Evolutionary conservation across 2,329 filamentous ascomycete genomes (phyloP), one percentile per base, ranked within the genome.

Genomic region (Penicillium sp.): DNA sequence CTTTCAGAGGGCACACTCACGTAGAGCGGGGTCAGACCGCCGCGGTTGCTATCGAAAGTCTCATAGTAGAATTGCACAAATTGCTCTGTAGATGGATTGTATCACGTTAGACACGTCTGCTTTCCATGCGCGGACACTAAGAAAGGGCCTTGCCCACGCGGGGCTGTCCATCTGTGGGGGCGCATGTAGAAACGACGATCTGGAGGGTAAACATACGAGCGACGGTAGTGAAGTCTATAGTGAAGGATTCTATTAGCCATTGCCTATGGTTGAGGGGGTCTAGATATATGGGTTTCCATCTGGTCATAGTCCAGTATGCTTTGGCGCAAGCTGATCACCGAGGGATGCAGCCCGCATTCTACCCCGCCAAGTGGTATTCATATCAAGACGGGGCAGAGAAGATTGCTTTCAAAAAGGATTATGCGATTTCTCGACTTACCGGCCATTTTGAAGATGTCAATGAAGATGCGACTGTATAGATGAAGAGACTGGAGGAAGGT

Each of bases 61-160:
- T 82, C 74, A 77, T 95, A 95, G 79, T 95, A 96, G 74, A 83
- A 90, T 44, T 81, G 62, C 52, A 90, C 82, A 69, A 96, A 95
- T 70, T 93, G 78, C 65, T 82, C 89, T 95, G 61, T 57, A 42
- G 15, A 14, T 17, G 1, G 18, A 27, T 27, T 13, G 25, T 4
- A n/a, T 18, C 16, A 20, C 3, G 30, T 35, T 25, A 16, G 13
- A 23, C 16, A 20, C 16, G n/a, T 27, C 10, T 13, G 12, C 25
- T 27, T 22, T 22, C 18, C 11, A 27, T 27, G n/a, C 10, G 25
- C 9, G 6, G 25, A 11, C 12, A n/a, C 12, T 11, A 4, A 5
- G 25, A n/a, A n/a, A 12, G 17, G 13, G 14, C 37, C 35, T 30
- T 13, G 35, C 13, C 26, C 15, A 25, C 32, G 35, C 29, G 43